Percentiles rank a stretch among this genome's conserved stretches.
phyloP scores from a whole-genome alignment of 768 basidiomycete genomes.

The Melanogaster broomeanus region DNA sequence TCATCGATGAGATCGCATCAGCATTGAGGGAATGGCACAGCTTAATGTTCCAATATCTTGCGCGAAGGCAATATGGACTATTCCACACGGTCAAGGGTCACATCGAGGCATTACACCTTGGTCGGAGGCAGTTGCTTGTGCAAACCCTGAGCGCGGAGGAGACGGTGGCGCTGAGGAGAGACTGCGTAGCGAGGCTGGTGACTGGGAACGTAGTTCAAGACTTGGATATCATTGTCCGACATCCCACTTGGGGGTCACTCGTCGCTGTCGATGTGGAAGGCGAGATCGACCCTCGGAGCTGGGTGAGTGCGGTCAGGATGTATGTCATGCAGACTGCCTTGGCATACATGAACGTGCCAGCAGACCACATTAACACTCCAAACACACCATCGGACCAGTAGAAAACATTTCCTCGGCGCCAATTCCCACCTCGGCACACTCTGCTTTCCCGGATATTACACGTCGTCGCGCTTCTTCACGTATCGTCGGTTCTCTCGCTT shows the following conservation, averaged over 20 bases:
- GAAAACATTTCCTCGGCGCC: conserved; percentile 45
- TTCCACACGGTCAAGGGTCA: conserved; percentile 87
- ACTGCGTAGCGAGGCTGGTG: conserved; percentile 87
- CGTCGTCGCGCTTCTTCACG: conserved; percentile 34
- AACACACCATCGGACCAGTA: conserved; percentile 38
- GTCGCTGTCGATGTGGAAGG: conserved; percentile 90
- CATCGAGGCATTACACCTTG: conserved; percentile 88
- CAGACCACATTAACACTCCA: conserved; percentile 38
- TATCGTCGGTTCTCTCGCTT: conserved; percentile 36
- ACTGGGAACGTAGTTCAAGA: conserved; percentile 90
- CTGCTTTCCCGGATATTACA: conserved; percentile 63
- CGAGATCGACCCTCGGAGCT: conserved; percentile 76
- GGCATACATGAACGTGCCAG: conserved; percentile 68
- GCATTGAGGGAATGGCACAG: conserved; percentile 96
- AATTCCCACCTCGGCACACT: conserved; percentile 63
- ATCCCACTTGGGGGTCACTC: conserved; percentile 87
- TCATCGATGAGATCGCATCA: conserved; percentile 96
- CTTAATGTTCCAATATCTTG: conserved; percentile 89
- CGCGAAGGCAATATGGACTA: conserved; percentile 83
- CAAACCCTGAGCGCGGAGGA: conserved; percentile 89
- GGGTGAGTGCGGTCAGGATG: conserved; percentile 90
- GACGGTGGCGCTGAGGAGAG: conserved; percentile 74
- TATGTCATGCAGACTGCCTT: conserved; percentile 85
- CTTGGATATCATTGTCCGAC: conserved; percentile 93
- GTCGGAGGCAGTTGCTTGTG: conserved; percentile 87